Evolutionary conservation across 208 protist species (phyloP), one percentile per base, ranked within the genome.

Genomic region (Leishmania major): DNA sequence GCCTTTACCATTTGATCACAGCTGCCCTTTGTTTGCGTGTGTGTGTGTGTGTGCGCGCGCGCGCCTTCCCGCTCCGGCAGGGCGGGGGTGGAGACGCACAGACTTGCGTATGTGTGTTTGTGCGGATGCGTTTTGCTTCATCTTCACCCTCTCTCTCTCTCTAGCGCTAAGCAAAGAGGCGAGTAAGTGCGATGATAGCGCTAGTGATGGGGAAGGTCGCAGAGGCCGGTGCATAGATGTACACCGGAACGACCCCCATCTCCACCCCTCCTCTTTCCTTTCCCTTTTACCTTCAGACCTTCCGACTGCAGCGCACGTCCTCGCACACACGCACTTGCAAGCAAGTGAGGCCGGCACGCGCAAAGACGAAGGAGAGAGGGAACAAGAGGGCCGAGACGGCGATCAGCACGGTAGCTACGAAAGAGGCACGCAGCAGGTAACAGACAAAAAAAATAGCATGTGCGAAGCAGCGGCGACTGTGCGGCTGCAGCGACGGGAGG

Each of bases 311-410:
- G 13, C 11, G 72, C 72, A 40, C 49, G 35, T 76, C 72, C 43
- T 76, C 40, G 57, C 75, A 66, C 57, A 72, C 76, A 71, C 43
- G 70, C 60, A 55, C 62, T 59, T 45, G 49, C 75, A 51, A 31
- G 40, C 28, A 64, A 40, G 62, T 22, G 43, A 51, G 22, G 43
- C 71, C 25, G 10, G 11, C 25, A 75, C 19, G 47, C 5, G 71
- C 37, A 31, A 75, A 55, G 40, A 19, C 15, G 71, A 5, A 35
- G 35, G 71, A 15, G n/a, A 11, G 35, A 10, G 67, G 17, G 22
- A n/a, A 22, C 5, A 35, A 73, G 35, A 47, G 22, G 22, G 71
- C 28, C 11, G 53, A 7, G 22, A 2, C 3, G 62, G 31, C n/a
- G 62, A 37, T 35, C 35, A n/a, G 17, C 31, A 72, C 35, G 35